A percentile compares a stretch with the other conserved stretches of the same genome.
These are phyloP conservation scores for Ceratopteris richardii DNA, from an alignment of 75 land plant species.

Conservation along the genomic window DNA sequence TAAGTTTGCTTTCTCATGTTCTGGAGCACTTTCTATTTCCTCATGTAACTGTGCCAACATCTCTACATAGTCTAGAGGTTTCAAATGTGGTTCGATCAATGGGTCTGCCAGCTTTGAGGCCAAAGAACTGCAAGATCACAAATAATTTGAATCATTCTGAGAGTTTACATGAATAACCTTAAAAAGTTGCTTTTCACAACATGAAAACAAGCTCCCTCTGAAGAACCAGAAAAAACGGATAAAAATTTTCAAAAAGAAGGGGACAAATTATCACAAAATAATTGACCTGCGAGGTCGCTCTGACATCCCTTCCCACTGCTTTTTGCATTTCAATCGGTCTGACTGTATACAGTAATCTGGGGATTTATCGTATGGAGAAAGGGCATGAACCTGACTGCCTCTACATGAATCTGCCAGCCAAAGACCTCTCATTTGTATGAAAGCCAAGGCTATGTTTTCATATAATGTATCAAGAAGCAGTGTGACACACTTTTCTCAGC, in stretches of 20 bases:
- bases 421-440: constrained; percentile 50
- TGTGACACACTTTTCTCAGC: no score
- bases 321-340: constrained; percentile 57
- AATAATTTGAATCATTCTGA: neutral
- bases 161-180: no score
- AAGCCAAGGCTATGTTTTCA: no score
- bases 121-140: constrained; percentile 53
- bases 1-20: constrained; percentile 50
- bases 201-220: no score
- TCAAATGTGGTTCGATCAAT: constrained; percentile 60
- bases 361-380: constrained; percentile 51
- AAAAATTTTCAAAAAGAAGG: constrained; percentile 1
- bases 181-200: no score
- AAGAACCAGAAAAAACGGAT: no score
- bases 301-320: constrained; percentile 34
- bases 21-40: constrained; percentile 61
- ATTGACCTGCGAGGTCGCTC: constrained; percentile 50
- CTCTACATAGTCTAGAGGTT: constrained; percentile 92
- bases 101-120: constrained; percentile 86
- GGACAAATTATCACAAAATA: constrained; percentile 1
- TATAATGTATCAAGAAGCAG: no score
- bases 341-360: constrained; percentile 56
- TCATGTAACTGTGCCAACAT: constrained; percentile 86
- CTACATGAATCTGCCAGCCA: constrained; percentile 65
- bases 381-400: constrained; percentile 61